Evolutionary conservation across 2,329 filamentous ascomycete species (phyloP).

Genomic region (Ascochyta pisi): DNA sequence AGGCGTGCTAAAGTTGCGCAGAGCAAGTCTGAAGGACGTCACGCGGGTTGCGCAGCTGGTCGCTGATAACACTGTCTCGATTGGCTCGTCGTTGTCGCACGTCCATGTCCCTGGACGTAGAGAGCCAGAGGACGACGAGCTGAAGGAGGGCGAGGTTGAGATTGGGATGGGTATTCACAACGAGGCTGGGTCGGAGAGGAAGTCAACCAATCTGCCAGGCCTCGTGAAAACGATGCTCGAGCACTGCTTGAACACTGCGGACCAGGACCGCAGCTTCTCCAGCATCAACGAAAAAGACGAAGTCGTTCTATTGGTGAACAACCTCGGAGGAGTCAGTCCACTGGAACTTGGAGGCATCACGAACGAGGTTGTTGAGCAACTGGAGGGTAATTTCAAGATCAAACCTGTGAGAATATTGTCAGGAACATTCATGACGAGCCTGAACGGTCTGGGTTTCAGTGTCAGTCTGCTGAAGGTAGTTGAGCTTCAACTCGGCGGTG

Average conservation of each 20-base stretch:
- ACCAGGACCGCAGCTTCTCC: constrained; percentile 75
- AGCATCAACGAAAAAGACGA: constrained; percentile 66
- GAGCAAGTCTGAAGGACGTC: constrained; percentile 70
- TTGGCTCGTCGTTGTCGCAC: constrained; percentile 85
- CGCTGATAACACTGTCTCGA: constrained; percentile 79
- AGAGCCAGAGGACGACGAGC: constrained; percentile 62
- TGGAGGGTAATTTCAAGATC: constrained; percentile 65
- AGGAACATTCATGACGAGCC: constrained; percentile 74
- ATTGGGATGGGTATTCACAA: constrained; percentile 81
- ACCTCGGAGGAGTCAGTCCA: constrained; percentile 75
- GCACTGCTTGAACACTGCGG: constrained; percentile 67
- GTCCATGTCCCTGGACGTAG: constrained; percentile 90
- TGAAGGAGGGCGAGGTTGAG: constrained; percentile 68
- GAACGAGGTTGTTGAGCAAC: constrained; percentile 68
- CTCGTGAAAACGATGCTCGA: constrained; percentile 66
- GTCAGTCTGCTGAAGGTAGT: constrained; percentile 70
- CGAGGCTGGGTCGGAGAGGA: constrained; percentile 59
- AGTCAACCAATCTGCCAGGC: constrained; percentile 51
- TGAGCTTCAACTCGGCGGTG: constrained; percentile 64
- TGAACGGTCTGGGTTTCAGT: constrained; percentile 76
- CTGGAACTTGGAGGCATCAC: constrained; percentile 77
- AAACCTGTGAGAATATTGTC: constrained; percentile 67
- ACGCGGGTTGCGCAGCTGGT: constrained; percentile 73
- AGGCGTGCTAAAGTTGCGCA: constrained; percentile 24
- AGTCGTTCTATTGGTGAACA: constrained; percentile 75